Evolutionary conservation across 441 rosid genomes (phyloP), one percentile per base, ranked within the genome.

Genomic region (Pelargonium myrrhifolium): DNA sequence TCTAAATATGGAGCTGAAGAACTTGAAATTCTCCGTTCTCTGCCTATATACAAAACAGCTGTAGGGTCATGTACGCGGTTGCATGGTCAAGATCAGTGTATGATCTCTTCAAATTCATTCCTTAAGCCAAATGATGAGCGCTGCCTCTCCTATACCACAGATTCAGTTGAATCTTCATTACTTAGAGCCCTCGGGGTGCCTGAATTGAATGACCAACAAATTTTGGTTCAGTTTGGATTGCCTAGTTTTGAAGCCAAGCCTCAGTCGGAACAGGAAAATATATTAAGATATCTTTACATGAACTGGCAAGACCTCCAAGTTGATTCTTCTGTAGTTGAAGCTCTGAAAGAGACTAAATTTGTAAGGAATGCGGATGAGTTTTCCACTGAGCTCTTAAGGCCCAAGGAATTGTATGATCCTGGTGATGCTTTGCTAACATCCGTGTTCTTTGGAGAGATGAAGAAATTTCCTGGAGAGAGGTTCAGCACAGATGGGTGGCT

Each of bases 391-490:
- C 71, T 89, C 24, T 85, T 71, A 63, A 84, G 78, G 73, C 94
- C 99, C 20, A 92, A 85, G 78, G 96, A 94, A 69, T 82, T 94
- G 75, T 90, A 86, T 86, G 99, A 94, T 82, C 95, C 98, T 37
- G 74, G 83, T 74, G 99, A 94, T 88, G 78, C 87, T 72, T 81
- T 94, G 75, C 74, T 94, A 81, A 74, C 87, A 65, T 88, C 98
- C 43, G 96, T 90, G 64, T 94, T 94, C 83, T 85, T 85, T 15
- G 93, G 94, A 65, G 94, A 92, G 86, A 87, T 89, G 79, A 83
- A 80, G 72, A 88, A 81, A 72, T 92, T 94, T 82, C 99, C 99
- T 26, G 99, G 99, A 74, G 99, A 94, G 84, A 88, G 98, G 85
- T 94, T 94, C 79, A 74, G 78, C 70, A 75, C 85, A 22, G 92